Percentiles rank a stretch among this genome's conserved stretches.
phyloP scores from a whole-genome alignment of 2,329 filamentous ascomycete genomes.

The Neocatenulostroma microsporum region DNA sequence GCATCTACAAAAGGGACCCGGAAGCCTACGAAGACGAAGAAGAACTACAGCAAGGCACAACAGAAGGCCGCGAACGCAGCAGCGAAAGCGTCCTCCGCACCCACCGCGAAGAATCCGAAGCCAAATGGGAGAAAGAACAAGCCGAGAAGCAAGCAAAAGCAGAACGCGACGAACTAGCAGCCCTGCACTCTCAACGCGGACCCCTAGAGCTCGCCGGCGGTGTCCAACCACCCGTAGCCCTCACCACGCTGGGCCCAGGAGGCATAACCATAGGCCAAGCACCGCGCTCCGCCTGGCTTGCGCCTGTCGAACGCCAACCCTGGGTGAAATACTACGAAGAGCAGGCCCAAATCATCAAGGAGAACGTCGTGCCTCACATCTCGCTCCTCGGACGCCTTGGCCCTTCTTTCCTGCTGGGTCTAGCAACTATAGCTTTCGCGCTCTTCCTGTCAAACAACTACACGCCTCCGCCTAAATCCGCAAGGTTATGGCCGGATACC shows the following conservation, averaged over 20 bases:
- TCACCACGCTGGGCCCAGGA: slow-evolving; percentile 9
- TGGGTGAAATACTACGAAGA: slow-evolving; percentile 34
- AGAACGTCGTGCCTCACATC: slow-evolving; percentile 25
- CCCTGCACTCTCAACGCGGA: slow-evolving; percentile 17
- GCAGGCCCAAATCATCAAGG: slow-evolving; percentile 27
- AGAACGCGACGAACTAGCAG: slow-evolving; percentile 15
- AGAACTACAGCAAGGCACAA: slow-evolving; percentile 20
- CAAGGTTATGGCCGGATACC: slow-evolving; percentile 53
- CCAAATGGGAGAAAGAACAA: slow-evolving; percentile 21
- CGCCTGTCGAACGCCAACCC: slow-evolving; percentile 23
- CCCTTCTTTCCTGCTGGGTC: slow-evolving; percentile 35
- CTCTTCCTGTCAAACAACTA: slow-evolving; percentile 42
- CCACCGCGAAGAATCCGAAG: slow-evolving; percentile 24
- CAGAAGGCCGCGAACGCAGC: slow-evolving; percentile 20
- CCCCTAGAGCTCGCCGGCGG: slow-evolving; percentile 26
- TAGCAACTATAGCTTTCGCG: slow-evolving; percentile 32
- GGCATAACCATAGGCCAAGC: slow-evolving; percentile 19
- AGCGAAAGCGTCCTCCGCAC: slow-evolving; percentile 23
- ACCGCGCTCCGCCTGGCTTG: slow-evolving; percentile 20
- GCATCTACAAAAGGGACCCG: slow-evolving; percentile 26
- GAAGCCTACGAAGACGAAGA: slow-evolving; percentile 13
- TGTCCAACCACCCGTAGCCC: slow-evolving; percentile 19
- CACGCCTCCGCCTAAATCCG: slow-evolving; percentile 41
- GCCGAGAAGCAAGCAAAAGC: slow-evolving; percentile 14
- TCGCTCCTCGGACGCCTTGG: slow-evolving; percentile 35